Conservation (phyloP, 148 eudicot species). For the Fagopyrum homotropicum region DNA sequence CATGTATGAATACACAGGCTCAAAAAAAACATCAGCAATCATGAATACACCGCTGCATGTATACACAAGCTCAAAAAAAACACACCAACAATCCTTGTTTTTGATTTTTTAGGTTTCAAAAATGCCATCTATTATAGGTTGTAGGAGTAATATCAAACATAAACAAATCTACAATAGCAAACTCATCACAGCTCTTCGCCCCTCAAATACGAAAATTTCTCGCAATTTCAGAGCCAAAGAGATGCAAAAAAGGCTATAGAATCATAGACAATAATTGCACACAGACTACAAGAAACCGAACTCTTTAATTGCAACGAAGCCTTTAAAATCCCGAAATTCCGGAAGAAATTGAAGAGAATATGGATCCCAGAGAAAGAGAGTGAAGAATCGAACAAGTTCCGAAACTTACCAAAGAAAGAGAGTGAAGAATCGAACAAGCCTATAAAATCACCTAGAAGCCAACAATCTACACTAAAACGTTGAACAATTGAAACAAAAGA, state of each 20-base stretch:
- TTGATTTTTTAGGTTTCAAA: no score
- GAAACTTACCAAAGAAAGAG: background rate
- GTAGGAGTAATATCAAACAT: no score
- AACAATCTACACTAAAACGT: no score
- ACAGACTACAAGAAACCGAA: background rate
- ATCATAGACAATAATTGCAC: background rate
- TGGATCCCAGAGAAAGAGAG: background rate
- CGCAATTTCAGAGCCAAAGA: background rate
- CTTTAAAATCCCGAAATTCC: background rate
- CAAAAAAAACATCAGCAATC: no score
- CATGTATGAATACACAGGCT: no score
- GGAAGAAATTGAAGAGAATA: background rate
- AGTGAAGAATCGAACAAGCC: no score
- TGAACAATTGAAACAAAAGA: no score
- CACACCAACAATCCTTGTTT: no score
- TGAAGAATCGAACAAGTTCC: background rate
- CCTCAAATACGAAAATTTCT: background rate
- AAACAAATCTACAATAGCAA: background rate
- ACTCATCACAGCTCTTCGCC: background rate
- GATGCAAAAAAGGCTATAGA: background rate
- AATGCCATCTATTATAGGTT: no score
- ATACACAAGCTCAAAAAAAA: no score
- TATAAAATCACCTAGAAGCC: no score
- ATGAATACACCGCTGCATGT: no score
- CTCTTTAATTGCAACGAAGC: background rate